Conservation (phyloP, 1,284 basidiomycete genomes). For the Malassezia obtusa region DNA sequence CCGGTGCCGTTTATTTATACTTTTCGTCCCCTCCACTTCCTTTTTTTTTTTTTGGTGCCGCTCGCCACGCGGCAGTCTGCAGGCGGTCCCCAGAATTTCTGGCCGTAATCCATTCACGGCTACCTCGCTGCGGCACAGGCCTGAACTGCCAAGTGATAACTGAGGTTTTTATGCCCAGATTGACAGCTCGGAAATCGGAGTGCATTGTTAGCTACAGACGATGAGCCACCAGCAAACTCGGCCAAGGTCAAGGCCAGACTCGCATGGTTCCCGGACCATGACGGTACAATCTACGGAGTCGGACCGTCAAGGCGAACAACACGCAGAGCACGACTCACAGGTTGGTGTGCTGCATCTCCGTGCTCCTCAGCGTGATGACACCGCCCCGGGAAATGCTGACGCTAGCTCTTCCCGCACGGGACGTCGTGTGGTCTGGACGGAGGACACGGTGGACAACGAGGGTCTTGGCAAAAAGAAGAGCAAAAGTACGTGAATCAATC, state of each 20-base stretch:
- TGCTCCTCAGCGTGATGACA: background rate
- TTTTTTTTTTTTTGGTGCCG: background rate
- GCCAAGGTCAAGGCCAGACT: background rate
- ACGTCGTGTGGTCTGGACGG: constrained; percentile 35
- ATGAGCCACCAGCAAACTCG: too few species aligned
- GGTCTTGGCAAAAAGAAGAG: constrained; percentile 34
- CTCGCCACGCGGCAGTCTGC: background rate
- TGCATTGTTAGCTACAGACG: too few species aligned
- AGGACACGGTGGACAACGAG: constrained; percentile 43
- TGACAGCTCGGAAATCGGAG: too few species aligned
- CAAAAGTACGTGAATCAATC: constrained; percentile 27
- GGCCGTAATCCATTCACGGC: background rate
- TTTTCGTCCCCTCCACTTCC: background rate
- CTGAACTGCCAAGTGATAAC: too few species aligned
- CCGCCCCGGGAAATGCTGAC: background rate
- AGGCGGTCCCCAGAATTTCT: background rate
- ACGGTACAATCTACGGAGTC: background rate
- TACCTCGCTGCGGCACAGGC: background rate
- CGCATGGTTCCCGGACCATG: constrained; percentile 9
- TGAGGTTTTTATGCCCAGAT: too few species aligned
- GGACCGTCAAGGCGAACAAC: background rate
- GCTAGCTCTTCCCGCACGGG: background rate
- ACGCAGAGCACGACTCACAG: background rate
- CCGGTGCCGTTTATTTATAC: constrained; percentile 2
- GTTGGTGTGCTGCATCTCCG: constrained; percentile 1